These are phyloP conservation scores for Furcasterigmium sp. DNA, from an alignment of 2,329 filamentous ascomycete species.

Conservation along the genomic window DNA sequence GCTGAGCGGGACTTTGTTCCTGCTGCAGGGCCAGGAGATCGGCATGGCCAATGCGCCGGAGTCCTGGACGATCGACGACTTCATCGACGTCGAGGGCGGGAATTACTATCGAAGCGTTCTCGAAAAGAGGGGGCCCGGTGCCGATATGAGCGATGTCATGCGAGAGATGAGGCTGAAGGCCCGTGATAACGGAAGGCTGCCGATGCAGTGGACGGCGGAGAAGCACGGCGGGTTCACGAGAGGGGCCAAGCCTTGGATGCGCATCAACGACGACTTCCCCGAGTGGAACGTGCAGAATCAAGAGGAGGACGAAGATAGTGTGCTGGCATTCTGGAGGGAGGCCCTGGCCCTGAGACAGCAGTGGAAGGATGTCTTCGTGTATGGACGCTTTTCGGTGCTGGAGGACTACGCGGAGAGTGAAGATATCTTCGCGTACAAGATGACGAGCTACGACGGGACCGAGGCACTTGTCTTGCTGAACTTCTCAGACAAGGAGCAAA, in stretches of 20 bases:
- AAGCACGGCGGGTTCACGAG: constrained; percentile 38
- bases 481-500: constrained; percentile 1
- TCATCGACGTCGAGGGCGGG: constrained; percentile 35
- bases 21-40: constrained; percentile 48
- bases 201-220: constrained; percentile 43
- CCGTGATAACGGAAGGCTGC: constrained; percentile 18
- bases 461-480: constrained; percentile 15
- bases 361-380: constrained; percentile 16
- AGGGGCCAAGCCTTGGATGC: constrained; percentile 17
- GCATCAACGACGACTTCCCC: constrained; percentile 15
- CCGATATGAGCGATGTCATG: constrained; percentile 27
- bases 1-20: constrained; percentile 38
- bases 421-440: constrained; percentile 15
- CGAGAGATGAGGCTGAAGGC: constrained; percentile 32
- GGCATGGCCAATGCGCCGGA: constrained; percentile 41
- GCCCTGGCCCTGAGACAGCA: constrained; percentile 10
- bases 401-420: constrained; percentile 9
- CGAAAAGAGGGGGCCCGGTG: constrained; percentile 4
- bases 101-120: constrained; percentile 29
- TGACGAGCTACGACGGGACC: constrained; percentile 12
- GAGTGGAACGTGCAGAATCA: constrained; percentile 15
- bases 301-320: constrained; percentile 7
- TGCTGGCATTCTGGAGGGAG: constrained; percentile 13
- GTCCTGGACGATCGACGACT: constrained; percentile 35
- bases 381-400: constrained; percentile 10